phyloP scores from a whole-genome alignment of 2,329 filamentous ascomycete species.

The Sporothrix protearum region DNA sequence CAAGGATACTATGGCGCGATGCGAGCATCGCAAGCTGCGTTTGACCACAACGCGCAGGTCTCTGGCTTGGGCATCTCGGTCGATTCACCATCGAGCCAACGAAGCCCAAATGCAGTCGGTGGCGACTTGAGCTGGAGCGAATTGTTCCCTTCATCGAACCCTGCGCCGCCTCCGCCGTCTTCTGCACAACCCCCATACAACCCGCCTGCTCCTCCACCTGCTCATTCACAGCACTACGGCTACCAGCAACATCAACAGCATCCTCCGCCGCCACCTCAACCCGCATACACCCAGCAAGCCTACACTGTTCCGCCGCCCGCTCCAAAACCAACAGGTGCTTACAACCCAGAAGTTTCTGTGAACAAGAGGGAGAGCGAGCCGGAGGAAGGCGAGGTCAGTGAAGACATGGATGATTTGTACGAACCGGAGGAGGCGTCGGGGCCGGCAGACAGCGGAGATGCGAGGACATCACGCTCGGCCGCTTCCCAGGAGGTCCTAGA shows the following conservation, averaged over 20 bases:
- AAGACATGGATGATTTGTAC: slow-evolving; percentile 51
- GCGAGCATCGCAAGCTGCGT: slow-evolving; percentile 39
- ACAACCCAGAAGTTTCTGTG: background rate
- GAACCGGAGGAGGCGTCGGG: slow-evolving; percentile 17
- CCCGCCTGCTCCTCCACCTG: background rate
- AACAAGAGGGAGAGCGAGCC: slow-evolving; percentile 27
- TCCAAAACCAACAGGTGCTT: background rate
- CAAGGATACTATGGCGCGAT: slow-evolving; percentile 32
- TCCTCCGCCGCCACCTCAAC: background rate
- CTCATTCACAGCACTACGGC: background rate
- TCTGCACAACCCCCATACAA: background rate
- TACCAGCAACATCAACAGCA: background rate
- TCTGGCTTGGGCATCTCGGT: slow-evolving; percentile 40
- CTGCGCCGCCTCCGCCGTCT: background rate
- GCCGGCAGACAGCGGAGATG: background rate
- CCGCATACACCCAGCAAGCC: background rate
- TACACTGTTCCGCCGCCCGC: background rate
- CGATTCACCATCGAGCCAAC: slow-evolving; percentile 21
- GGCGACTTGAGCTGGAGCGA: slow-evolving; percentile 26
- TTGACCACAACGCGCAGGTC: slow-evolving; percentile 40
- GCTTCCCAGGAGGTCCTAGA: background rate
- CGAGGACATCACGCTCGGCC: background rate
- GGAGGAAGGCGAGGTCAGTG: slow-evolving; percentile 76
- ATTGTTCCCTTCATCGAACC: slow-evolving; percentile 14
- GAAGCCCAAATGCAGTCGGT: slow-evolving; percentile 22